These are phyloP conservation scores for Aspergillus fijiensis DNA, from an alignment of 2,329 filamentous ascomycete species.

Conservation along the genomic window DNA sequence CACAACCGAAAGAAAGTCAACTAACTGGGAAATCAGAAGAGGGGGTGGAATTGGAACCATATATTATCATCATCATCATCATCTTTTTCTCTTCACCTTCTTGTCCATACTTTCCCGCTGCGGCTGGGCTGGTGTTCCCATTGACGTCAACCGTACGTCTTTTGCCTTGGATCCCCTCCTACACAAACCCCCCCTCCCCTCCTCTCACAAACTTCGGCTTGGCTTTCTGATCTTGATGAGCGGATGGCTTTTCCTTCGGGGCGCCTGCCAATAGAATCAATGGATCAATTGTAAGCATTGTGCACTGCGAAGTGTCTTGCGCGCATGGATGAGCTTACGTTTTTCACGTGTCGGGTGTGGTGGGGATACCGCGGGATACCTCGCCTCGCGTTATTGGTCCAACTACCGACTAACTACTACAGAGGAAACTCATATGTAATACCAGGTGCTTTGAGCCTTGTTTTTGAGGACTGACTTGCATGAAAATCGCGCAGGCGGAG, in stretches of 20 bases:
- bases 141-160: constrained; percentile 12
- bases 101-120: neutral
- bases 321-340: neutral
- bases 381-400: neutral
- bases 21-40: neutral
- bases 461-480: neutral
- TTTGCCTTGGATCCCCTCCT: neutral
- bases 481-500: neutral
- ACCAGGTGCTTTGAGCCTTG: neutral
- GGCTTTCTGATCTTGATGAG: neutral
- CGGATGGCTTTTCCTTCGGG: neutral
- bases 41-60: neutral
- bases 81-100: neutral
- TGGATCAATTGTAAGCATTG: neutral
- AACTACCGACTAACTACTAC: neutral
- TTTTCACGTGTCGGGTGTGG: neutral
- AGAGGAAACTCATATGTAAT: too few relatives aligned
- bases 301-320: neutral
- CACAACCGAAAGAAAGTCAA: too few relatives aligned
- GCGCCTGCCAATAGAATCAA: neutral
- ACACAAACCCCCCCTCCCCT: neutral
- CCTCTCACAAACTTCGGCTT: neutral
- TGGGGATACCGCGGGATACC: neutral
- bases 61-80: neutral
- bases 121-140: neutral